These are phyloP conservation scores for Mallotus japonicus DNA, from an alignment of 441 rosid species.

Conservation along the genomic window DNA sequence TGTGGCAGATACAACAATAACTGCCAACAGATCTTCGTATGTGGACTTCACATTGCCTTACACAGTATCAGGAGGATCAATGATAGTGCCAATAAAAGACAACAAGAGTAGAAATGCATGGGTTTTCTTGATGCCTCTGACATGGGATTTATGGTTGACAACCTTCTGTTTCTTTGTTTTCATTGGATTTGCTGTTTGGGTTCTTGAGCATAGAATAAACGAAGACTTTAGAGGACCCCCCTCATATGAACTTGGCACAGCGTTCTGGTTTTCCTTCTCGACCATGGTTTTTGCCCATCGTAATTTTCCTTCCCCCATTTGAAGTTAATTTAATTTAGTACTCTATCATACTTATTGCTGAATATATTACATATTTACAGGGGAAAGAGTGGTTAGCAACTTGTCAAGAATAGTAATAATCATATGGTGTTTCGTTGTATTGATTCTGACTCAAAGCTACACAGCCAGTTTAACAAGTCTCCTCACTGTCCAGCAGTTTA, in stretches of 20 bases:
- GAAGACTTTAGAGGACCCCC: slow-evolving; percentile 58
- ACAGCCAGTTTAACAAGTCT: slow-evolving; percentile 58
- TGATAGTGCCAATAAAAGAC: slow-evolving; percentile 43
- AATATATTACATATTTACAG: not conserved
- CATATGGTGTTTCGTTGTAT: slow-evolving; percentile 33
- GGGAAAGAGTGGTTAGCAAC: not conserved
- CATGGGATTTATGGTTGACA: slow-evolving; percentile 50
- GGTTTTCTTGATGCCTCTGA: slow-evolving; percentile 52
- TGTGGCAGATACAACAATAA: slow-evolving; percentile 57
- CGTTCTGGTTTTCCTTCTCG: slow-evolving; percentile 68
- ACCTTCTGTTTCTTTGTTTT: slow-evolving; percentile 38
- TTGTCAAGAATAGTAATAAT: slow-evolving; percentile 48
- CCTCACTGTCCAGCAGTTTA: slow-evolving; percentile 43
- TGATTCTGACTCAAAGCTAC: slow-evolving; percentile 40
- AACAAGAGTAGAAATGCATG: slow-evolving; percentile 28
- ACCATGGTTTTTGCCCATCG: slow-evolving; percentile 67
- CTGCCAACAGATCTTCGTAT: slow-evolving; percentile 38
- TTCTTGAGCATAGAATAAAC: slow-evolving; percentile 55
- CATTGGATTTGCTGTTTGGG: slow-evolving; percentile 53
- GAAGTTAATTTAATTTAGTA: too few species aligned
- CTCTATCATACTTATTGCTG: too few species aligned
- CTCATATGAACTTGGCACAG: slow-evolving; percentile 49
- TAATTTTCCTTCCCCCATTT: slow-evolving; percentile 14
- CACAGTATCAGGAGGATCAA: slow-evolving; percentile 49
- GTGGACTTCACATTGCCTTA: slow-evolving; percentile 68